phyloP scores from a whole-genome alignment of 2,329 filamentous ascomycete species.

The Endoconidiophora laricicola region DNA sequence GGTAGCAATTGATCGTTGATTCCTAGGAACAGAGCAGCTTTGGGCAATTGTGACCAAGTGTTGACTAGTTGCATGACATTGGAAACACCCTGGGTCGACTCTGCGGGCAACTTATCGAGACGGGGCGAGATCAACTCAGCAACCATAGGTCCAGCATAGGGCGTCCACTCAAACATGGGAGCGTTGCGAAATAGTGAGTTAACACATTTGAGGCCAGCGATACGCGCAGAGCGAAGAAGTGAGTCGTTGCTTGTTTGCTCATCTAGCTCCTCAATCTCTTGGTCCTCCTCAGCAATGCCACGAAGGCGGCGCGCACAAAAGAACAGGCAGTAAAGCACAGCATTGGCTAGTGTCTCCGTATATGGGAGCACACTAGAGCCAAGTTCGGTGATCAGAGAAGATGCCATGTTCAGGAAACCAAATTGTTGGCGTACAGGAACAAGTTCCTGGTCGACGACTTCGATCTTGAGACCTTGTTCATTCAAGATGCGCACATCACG shows the following conservation, averaged over 20 bases:
- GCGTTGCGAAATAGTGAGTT: constrained; percentile 62
- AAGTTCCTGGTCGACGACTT: constrained; percentile 39
- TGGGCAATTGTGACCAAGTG: constrained; percentile 57
- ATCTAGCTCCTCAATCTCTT: constrained; percentile 20
- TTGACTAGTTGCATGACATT: constrained; percentile 64
- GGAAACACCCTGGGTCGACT: constrained; percentile 82
- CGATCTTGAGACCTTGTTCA: constrained; percentile 27
- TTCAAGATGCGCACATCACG: constrained; percentile 42
- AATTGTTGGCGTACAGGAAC: constrained; percentile 63
- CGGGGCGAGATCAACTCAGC: constrained; percentile 61
- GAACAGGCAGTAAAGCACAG: constrained; percentile 67
- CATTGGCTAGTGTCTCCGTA: constrained; percentile 51
- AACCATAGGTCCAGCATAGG: constrained; percentile 55
- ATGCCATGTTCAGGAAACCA: constrained; percentile 82
- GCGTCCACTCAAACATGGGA: constrained; percentile 51
- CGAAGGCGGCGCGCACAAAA: constrained; percentile 45
- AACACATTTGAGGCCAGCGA: constrained; percentile 67
- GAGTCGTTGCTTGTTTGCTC: constrained; percentile 32
- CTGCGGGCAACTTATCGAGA: constrained; percentile 59
- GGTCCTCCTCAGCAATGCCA: constrained; percentile 22
- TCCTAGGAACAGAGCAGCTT: constrained; percentile 50
- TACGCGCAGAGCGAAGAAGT: constrained; percentile 48
- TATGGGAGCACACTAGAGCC: constrained; percentile 57
- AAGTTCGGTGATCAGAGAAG: constrained; percentile 70
- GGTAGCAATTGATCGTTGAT: constrained; percentile 47